A percentile compares a stretch with the other conserved stretches of the same genome.
Evolutionary conservation across 495 filamentous ascomycete species (phyloP).

Genomic region (Margaritispora aquatica): DNA sequence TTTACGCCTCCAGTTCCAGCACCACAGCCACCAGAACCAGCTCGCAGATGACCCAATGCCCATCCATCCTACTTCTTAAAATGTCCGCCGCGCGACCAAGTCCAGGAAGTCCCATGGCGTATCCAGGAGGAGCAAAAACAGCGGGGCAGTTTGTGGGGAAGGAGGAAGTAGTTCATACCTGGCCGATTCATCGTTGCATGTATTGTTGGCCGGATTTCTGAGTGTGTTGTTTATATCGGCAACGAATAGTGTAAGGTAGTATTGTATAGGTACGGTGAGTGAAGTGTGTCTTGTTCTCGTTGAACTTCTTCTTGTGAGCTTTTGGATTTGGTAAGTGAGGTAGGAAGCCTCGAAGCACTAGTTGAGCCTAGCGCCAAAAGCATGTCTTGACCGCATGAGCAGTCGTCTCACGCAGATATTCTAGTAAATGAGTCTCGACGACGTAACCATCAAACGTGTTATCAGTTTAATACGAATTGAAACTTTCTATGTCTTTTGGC

Average conservation of each 20-base stretch:
- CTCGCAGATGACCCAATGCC: background rate
- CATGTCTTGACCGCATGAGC: too few species aligned
- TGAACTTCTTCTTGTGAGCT: background rate
- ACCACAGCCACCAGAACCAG: background rate
- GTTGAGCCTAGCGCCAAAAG: background rate
- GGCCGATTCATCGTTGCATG: constrained; percentile 47
- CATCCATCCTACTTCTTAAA: background rate
- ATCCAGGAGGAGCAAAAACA: background rate
- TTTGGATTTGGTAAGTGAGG: background rate
- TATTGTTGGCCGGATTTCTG: too few species aligned
- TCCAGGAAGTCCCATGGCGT: background rate
- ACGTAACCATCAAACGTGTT: too few species aligned
- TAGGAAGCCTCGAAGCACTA: background rate
- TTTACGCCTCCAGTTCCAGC: background rate
- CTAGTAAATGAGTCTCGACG: too few species aligned
- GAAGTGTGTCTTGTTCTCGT: background rate
- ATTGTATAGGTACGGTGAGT: too few species aligned
- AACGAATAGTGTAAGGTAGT: background rate
- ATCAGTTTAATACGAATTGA: background rate
- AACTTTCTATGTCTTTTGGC: background rate
- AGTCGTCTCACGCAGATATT: too few species aligned
- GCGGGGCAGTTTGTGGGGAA: constrained; percentile 23
- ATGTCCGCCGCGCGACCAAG: background rate
- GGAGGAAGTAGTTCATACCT: constrained; percentile 40
- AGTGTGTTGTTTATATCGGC: too few species aligned